phyloP scores from a whole-genome alignment of 768 basidiomycete genomes.

The Xerocomellus dryophilus region DNA sequence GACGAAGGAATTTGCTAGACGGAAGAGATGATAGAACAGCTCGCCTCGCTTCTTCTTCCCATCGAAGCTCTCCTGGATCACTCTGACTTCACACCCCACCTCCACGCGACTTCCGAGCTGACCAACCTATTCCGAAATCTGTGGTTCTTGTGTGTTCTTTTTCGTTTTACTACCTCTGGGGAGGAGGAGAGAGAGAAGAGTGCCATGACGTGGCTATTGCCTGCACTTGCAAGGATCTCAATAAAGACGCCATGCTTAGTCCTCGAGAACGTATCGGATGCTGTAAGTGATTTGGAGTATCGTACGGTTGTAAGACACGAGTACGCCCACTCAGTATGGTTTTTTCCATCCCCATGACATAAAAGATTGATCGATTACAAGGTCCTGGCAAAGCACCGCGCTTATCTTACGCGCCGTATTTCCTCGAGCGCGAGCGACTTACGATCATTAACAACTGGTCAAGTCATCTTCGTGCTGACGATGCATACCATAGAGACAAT shows the following conservation, averaged over 20 bases:
- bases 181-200: slow-evolving; percentile 47
- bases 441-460: slow-evolving; percentile 72
- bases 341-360: background rate
- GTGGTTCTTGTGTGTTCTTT: slow-evolving; percentile 91
- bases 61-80: slow-evolving; percentile 85
- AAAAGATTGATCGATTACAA: slow-evolving; percentile 30
- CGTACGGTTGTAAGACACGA: slow-evolving; percentile 88
- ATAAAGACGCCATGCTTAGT: slow-evolving; percentile 83
- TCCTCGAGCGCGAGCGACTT: slow-evolving; percentile 65
- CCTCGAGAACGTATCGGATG: slow-evolving; percentile 77
- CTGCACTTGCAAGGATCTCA: slow-evolving; percentile 77
- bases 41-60: slow-evolving; percentile 84
- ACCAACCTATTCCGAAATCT: slow-evolving; percentile 83
- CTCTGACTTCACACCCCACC: slow-evolving; percentile 59
- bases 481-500: slow-evolving; percentile 88
- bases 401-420: slow-evolving; percentile 60
- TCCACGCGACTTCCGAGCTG: slow-evolving; percentile 53
- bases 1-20: slow-evolving; percentile 40
- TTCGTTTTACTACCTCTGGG: slow-evolving; percentile 61
- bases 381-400: slow-evolving; percentile 70
- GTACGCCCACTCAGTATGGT: slow-evolving; percentile 69
- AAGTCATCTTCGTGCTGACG: slow-evolving; percentile 79
- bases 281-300: slow-evolving; percentile 86
- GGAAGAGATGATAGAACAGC: slow-evolving; percentile 81
- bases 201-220: slow-evolving; percentile 76